Evolutionary conservation across 495 filamentous ascomycete species (phyloP), one percentile per base, ranked within the genome.

Genomic region (Daldinia loculata): DNA sequence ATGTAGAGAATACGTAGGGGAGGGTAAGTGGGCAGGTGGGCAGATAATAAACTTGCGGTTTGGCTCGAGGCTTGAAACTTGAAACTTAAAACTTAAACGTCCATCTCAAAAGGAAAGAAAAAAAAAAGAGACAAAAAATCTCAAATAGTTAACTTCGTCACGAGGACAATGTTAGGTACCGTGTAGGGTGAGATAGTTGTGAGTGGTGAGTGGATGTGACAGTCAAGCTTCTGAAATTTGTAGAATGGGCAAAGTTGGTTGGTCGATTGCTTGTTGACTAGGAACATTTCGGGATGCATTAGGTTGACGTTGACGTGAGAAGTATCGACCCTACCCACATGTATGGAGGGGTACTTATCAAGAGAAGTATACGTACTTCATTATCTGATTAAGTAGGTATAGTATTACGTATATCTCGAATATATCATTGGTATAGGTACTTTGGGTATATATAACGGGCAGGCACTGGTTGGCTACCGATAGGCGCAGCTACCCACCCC

Each of bases 171-270:
- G 61, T 61, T 65, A 69, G 56, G 61, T 66, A 48, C 64, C 60
- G 30, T 55, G 64, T 64, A 65, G 19, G 59, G 65, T 72, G 48
- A 72, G 70, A 61, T 68, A 61, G 70, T 69, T 63, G 62, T 51
- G 53, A 58, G 67, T 70, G 63, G 67, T 48, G 52, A 57, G 62
- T 69, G 63, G 67, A 69, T 74, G 67, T 55, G 58, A 70, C 66
- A 67, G 63, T 73, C 61, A 65, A 73, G 70, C 70, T 69, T 73
- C 66, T 69, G 70, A 73, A 73, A 69, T 69, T 69, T 30, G 26
- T 43, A 36, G 48, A 69, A 69, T 6, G 29, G 38, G 34, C 32
- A 26, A 60, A 53, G 30, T 66, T 68, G 70, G 65, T 68, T 72
- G 70, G 70, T 61, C 4, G 55, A 53, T 45, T 52, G 29, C 36